Percentiles rank a stretch among this genome's conserved stretches.
Conservation (phyloP, 768 basidiomycete species). For the Termitomyces sp. region DNA sequence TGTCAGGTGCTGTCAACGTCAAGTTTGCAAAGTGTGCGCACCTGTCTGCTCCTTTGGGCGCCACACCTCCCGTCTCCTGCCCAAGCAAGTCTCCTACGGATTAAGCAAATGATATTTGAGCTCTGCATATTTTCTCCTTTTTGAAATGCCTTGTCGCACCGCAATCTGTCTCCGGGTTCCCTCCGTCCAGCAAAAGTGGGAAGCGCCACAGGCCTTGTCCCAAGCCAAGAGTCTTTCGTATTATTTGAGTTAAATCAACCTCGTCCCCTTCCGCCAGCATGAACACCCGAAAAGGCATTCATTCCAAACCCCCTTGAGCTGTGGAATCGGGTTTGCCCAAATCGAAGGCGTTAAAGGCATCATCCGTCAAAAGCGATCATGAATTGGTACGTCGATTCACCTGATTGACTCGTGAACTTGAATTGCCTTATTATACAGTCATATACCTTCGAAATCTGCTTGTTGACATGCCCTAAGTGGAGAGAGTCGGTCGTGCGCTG, state of each 20-base stretch:
- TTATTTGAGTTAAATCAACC: neutral
- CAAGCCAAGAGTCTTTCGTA: neutral
- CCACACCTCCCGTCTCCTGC: neutral
- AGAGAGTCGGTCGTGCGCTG: neutral
- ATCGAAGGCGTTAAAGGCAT: neutral
- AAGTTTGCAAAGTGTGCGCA: neutral
- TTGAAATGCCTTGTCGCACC: neutral
- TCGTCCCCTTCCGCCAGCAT: neutral
- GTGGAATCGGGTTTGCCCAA: neutral
- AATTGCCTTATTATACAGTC: neutral
- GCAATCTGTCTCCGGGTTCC: neutral
- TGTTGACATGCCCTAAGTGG: neutral
- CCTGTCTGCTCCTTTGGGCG: neutral
- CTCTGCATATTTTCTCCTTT: neutral
- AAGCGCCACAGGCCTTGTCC: neutral
- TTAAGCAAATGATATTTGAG: neutral
- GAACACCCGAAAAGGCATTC: neutral
- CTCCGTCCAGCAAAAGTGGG: neutral
- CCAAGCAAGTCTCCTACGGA: neutral
- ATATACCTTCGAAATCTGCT: neutral
- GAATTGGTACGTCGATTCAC: neutral
- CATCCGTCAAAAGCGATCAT: neutral
- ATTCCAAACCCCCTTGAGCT: no score
- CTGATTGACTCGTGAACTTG: neutral
- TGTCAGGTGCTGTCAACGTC: neutral